Base-by-base conservation (phyloP, 768 basidiomycete species). In the Neoboletus magnificus region DNA sequence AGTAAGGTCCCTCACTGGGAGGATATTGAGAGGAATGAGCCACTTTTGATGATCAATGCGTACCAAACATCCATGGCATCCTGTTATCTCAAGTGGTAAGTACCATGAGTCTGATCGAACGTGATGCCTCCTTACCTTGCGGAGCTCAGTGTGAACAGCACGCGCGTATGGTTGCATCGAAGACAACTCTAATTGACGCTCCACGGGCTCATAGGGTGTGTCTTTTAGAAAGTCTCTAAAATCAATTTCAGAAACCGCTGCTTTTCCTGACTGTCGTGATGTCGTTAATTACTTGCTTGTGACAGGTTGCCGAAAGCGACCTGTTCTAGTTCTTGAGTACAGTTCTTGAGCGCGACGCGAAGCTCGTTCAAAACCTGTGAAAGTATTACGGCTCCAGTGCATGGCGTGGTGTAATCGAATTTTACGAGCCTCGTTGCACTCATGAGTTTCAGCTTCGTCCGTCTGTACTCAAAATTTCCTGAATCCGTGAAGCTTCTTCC, bases 311-410 rank as follows among this genome's bases (percentile, higher is more conserved):
- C 5, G 36, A 15, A 36, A 35, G 51, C 47, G 12, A 59, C 62
- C 54, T 67, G 62, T 36, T 65, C 69, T 25, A 65, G 57, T 52
- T 69, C 65, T 46, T 58, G 37, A 30, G 42, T 45, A 46, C 51
- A 57, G 12, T 55, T 56, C 2, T 40, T 47, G 47, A 71, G 60
- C 10, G 59, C 48, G n/a, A 10, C 41, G 45, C 63, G 60, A 41
- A 71, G 57, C 27, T 63, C 62, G 4, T 58, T 44, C 48, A 62
- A 22, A 29, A 60, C 37, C 67, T 71, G 48, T 43, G 23, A 30
- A 6, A 44, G 7, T 23, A 43, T 56, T 41, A 58, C 25, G 18
- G 43, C 35, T 50, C 46, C 18, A 7, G 25, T 41, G 32, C 11
- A 46, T 8, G 29, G 45, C 12, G 18, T 18, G 40, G 39, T 46